Evolutionary conservation across 805 yeast genomes (phyloP).

Genomic region (Sugiyamaella qingdaonensis): DNA sequence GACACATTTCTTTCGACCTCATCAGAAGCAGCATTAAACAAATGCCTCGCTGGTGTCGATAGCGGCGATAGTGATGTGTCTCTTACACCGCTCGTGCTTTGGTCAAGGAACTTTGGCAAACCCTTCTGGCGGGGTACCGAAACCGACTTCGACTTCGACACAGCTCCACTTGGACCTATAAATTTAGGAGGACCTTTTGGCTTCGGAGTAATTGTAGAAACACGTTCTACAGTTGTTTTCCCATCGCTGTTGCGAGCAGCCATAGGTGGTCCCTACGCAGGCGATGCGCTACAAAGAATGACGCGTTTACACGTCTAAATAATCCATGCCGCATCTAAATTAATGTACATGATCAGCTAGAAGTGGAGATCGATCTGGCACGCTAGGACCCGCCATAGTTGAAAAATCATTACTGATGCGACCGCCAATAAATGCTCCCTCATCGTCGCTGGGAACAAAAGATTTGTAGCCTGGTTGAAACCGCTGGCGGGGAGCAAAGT

Average conservation of each 20-base stretch:
- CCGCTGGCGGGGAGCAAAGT: background rate
- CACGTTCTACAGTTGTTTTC: background rate
- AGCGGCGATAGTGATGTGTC: too few species aligned
- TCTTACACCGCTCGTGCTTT: too few species aligned
- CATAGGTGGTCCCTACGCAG: background rate
- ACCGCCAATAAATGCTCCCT: background rate
- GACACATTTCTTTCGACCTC: too few species aligned
- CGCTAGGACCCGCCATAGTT: background rate
- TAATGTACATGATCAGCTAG: conserved; percentile 1
- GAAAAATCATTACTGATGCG: background rate
- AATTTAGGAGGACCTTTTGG: background rate
- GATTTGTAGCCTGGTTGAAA: background rate
- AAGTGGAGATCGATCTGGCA: background rate
- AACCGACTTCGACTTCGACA: too few species aligned
- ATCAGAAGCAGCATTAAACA: too few species aligned
- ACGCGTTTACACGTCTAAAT: too few species aligned
- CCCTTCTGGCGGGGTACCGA: background rate
- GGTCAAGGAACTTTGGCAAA: background rate
- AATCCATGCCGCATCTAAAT: background rate
- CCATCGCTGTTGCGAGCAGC: background rate
- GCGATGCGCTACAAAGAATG: too few species aligned
- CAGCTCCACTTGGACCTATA: background rate
- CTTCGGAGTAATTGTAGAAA: background rate
- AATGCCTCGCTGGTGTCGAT: too few species aligned
- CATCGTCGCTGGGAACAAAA: background rate